A percentile compares a stretch with the other conserved stretches of the same genome.
These are phyloP conservation scores for Coemansia sp. DNA, from an alignment of 192 early-diverging fungal species.

Conservation along the genomic window DNA sequence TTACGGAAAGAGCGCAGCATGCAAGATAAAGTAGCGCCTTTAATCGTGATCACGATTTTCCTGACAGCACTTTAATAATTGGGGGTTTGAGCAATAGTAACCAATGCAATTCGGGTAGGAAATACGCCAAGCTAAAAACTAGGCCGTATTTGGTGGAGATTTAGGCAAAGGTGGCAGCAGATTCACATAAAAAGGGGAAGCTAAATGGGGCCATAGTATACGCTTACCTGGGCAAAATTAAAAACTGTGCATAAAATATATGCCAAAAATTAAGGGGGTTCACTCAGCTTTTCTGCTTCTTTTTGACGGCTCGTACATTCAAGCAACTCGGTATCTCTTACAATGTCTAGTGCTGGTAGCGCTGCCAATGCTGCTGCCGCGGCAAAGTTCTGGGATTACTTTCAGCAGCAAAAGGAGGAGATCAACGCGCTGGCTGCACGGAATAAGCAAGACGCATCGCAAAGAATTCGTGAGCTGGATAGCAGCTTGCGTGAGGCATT, in stretches of 20 bases:
- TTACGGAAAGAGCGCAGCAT: no score
- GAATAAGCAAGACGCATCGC: slow-evolving; percentile 10
- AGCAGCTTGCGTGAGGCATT: slow-evolving; percentile 39
- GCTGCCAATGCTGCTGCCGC: slow-evolving; percentile 40
- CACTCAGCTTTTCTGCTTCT: not conserved
- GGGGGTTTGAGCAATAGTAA: no score
- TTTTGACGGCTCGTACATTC: not conserved
- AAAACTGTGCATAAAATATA: not conserved
- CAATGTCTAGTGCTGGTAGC: slow-evolving; percentile 42
- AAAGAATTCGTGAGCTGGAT: slow-evolving; percentile 31
- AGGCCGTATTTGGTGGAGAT: no score
- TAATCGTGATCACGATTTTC: no score
- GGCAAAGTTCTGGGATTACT: slow-evolving; percentile 37
- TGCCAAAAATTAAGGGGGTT: no score
- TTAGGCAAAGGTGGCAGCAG: no score
- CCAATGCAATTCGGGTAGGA: no score
- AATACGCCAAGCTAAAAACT: no score
- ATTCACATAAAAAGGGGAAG: not conserved
- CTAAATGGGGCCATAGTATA: not conserved
- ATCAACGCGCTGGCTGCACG: slow-evolving; percentile 6
- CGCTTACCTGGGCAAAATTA: not conserved
- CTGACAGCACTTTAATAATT: no score
- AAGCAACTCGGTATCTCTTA: not conserved
- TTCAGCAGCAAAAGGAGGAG: slow-evolving; percentile 25
- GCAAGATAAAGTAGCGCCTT: no score